Base-by-base conservation (phyloP, 2,329 filamentous ascomycete genomes). In the Arthrobotrys iridis region DNA sequence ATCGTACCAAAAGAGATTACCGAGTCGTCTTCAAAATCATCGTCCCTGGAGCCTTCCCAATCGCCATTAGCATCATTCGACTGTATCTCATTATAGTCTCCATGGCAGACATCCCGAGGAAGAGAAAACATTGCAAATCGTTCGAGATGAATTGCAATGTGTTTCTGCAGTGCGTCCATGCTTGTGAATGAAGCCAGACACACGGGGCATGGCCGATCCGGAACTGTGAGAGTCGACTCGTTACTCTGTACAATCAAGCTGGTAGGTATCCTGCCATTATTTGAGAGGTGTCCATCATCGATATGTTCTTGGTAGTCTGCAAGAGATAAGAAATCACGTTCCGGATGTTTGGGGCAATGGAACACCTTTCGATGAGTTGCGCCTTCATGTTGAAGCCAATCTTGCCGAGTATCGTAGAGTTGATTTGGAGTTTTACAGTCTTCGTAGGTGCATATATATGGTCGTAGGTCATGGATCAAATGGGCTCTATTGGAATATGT, bases 361-460 rank as follows among this genome's bases (percentile, higher is more conserved):
- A 67, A 67, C 1, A 67, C 22, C n/a, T 52, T 57, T 28, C 70
- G 62, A 15, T 74, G 70, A 3, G 15, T 57, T 11, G 70, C 66
- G 18, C 37, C 60, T 46, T 74, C 70, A 13, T 74, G 70, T 4
- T 67, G 70, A 13, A 66, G 7, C 70, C 70, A 74, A 20, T 66
- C 70, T 18, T 58, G 52, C 6, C 70, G 60, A n/a, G 70, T 66
- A 15, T 74, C 70, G 26, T 74, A 74, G 3, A 74, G 35, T 24
- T 74, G 70, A 28, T 74, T 63, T 7, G 70, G 62, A 11, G 48
- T 67, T 28, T 62, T 74, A 55, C 70, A 74, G 13, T 74, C 52
- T n/a, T 66, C 28, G 13, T 74, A 74, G 13, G 70, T 74, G 37
- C 70, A 74, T 18, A 74, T 24, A 48, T 74, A 74, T 10, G 70